These are phyloP conservation scores for Rhizopogon sp. DNA, from an alignment of 768 basidiomycete species.

Conservation along the genomic window DNA sequence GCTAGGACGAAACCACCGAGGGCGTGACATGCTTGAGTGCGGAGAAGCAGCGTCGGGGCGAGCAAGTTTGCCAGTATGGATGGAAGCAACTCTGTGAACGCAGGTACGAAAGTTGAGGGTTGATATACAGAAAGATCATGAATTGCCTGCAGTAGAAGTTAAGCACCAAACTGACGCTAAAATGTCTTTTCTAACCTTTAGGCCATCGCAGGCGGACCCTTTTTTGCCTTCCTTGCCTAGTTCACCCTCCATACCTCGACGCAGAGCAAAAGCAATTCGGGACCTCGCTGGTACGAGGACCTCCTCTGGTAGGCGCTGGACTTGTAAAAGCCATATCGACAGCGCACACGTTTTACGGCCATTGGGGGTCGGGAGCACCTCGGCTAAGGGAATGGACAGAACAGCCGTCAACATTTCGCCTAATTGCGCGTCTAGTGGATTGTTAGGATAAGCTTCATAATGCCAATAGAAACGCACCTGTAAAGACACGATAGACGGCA, in stretches of 20 bases:
- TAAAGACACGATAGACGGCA: conserved; percentile 55
- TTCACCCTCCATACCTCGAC: conserved; percentile 77
- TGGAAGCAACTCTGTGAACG: conserved; percentile 55
- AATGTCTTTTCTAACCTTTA: conserved; percentile 48
- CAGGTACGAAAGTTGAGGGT: conserved; percentile 63
- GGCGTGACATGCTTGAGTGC: conserved; percentile 71
- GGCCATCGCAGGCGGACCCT: conserved; percentile 71
- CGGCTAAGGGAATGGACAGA: conserved; percentile 67
- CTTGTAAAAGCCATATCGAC: conserved; percentile 69
- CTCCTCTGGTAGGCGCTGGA: conserved; percentile 58
- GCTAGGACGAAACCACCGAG: conserved; percentile 65
- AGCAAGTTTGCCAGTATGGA: conserved; percentile 61
- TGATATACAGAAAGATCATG: conserved; percentile 63
- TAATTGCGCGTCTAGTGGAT: conserved; percentile 50
- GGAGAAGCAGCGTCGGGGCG: conserved; percentile 58
- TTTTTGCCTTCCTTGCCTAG: conserved; percentile 89
- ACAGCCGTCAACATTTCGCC: conserved; percentile 54
- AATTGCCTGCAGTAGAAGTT: conserved; percentile 50
- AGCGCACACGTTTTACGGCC: conserved; percentile 82
- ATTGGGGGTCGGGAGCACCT: conserved; percentile 72
- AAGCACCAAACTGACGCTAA: conserved; percentile 6
- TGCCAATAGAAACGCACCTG: conserved; percentile 36
- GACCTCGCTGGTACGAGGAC: conserved; percentile 60
- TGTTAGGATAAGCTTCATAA: conserved; percentile 5
- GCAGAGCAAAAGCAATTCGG: conserved; percentile 65